Conservation (phyloP, 176 grass and related monocot species). For the Eleusine coracana region DNA sequence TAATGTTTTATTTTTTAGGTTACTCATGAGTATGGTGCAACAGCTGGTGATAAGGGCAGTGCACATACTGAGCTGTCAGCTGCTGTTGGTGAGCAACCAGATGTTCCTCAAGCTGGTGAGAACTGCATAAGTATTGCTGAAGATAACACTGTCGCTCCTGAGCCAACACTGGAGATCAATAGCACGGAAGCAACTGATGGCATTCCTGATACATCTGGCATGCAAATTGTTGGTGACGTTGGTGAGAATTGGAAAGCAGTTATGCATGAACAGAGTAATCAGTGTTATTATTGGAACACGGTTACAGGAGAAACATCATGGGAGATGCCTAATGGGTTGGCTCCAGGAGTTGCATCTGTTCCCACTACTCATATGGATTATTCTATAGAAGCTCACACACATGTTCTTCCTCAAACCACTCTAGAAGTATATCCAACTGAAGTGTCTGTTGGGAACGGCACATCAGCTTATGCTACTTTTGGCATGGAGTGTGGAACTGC, state of each 20-base stretch:
- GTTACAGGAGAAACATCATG: constrained; percentile 96
- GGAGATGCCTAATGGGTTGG: constrained; percentile 71
- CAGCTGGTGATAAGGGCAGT: constrained; percentile 7
- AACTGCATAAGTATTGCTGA: constrained; percentile 34
- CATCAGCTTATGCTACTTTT: constrained; percentile 46
- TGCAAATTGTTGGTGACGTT: constrained; percentile 80
- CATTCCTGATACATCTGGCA: constrained; percentile 52
- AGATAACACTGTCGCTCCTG: constrained; percentile 41
- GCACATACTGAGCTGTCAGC: constrained; percentile 28
- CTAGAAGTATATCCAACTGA: constrained; percentile 50
- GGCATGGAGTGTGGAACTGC: constrained; percentile 41
- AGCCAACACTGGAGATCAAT: constrained; percentile 37
- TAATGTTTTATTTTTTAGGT: constrained; percentile 39
- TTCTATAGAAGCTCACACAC: constrained; percentile 41
- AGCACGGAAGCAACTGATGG: constrained; percentile 24
- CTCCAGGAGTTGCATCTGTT: constrained; percentile 38
- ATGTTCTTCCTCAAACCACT: constrained; percentile 44
- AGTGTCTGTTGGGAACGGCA: constrained; percentile 41
- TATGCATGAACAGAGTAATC: constrained; percentile 86
- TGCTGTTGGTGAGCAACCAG: constrained; percentile 47
- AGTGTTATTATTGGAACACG: constrained; percentile 97
- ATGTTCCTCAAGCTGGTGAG: constrained; percentile 41
- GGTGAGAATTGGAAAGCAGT: constrained; percentile 86
- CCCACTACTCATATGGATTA: constrained; percentile 41
- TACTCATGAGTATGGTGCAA: constrained; percentile 8